Evolutionary conservation across 192 early-diverging fungal species (phyloP), one percentile per base, ranked within the genome.

Genomic region (Coemansia sp.): DNA sequence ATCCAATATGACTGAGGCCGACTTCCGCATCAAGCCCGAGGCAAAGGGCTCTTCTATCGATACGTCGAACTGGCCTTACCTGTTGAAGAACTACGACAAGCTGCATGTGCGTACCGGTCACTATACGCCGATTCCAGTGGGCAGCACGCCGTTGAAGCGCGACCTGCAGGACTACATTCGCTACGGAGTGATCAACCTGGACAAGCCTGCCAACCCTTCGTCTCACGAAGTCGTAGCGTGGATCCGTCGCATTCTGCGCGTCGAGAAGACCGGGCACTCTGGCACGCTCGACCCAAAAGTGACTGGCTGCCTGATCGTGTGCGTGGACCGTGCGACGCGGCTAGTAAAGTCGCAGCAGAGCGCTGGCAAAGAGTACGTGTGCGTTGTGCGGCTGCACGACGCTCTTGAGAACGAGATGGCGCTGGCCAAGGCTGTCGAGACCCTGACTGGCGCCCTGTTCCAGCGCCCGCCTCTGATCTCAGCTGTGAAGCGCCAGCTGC

Each of bases 211-310:
- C 38, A 99, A 99, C 87, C 97, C 97, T 62, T 98, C 96, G 62
- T 99, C 97, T 55, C 97, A 99, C 88, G 97, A 99, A 86, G 97
- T 99, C 27, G 97, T 99, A 62, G 97, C 97, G 64, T 99, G 97
- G 97, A 96, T 99, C 80, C 90, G 95, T 43, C 92, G 96, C 68
- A 99, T 99, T 66, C 89, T 99, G 61, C 90, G 93, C 64, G 95
- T 95, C 29, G 95, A 99, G 74, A 99, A 99, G 81, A 99, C 97
- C 53, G 97, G 97, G 33, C 97, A 99, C 89, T 92, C 90, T 76
- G 97, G 97, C 52, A 99, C 97, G 10, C 90, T 99, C 8, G 97
- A 99, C 87, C 97, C 97, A 65, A 99, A 99, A 80, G 97, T 99
- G 24, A 99, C 97, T 13, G 97, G 97, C 34, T 98, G 97, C 76